phyloP scores from a whole-genome alignment of 306 rosid genomes.

The Spatholobus suberectus region DNA sequence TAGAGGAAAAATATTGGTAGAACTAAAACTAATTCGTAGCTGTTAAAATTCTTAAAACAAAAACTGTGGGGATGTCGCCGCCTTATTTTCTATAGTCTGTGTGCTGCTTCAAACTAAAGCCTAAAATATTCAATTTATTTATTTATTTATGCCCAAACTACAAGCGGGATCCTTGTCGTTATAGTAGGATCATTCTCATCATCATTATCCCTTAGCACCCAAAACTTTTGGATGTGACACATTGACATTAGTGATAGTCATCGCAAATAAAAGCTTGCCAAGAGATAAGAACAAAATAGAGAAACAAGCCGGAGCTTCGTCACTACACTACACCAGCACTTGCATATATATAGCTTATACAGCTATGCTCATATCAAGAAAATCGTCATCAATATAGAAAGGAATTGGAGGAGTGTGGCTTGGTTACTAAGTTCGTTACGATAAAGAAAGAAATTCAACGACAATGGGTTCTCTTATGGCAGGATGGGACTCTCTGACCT shows the following conservation, averaged over 20 bases:
- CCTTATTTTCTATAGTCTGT: conserved; percentile 22
- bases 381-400: too few relatives aligned
- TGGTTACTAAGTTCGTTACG: too few relatives aligned
- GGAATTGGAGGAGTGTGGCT: too few relatives aligned
- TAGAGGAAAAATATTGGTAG: background rate
- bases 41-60: background rate
- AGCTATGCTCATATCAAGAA: background rate
- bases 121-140: background rate
- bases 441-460: background rate
- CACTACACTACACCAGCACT: background rate
- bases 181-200: conserved; percentile 1
- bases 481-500: conserved; percentile 64
- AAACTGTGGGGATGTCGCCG: background rate
- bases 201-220: background rate
- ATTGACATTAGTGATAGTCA: background rate
- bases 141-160: background rate
- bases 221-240: conserved; percentile 10
- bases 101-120: background rate
- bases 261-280: background rate
- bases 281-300: conserved; percentile 39
- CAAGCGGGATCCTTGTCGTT: background rate
- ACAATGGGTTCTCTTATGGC: conserved; percentile 86
- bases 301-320: background rate
- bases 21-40: too few relatives aligned
- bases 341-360: background rate